Evolutionary conservation across 2,329 filamentous ascomycete genomes (phyloP).

Genomic region (Colletotrichum cuscutae): DNA sequence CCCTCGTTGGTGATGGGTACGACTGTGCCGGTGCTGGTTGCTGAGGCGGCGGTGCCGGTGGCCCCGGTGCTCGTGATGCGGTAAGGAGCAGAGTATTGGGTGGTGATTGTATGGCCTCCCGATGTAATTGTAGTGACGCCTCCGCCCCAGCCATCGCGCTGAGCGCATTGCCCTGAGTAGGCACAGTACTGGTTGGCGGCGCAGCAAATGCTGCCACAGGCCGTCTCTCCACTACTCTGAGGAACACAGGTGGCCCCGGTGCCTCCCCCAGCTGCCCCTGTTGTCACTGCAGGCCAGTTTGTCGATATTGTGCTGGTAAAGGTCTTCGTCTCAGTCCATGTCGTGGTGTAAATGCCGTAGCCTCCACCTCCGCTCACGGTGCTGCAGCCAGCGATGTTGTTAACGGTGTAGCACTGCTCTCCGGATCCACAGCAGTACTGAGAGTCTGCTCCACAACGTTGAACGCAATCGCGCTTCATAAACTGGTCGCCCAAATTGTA

Average conservation of each 20-base stretch:
- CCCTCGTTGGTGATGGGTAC: conserved; percentile 44
- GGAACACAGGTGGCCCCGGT: conserved; percentile 60
- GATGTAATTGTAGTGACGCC: conserved; percentile 55
- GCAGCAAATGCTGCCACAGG: conserved; percentile 78
- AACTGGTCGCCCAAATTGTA: conserved; percentile 61
- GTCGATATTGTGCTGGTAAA: conserved; percentile 68
- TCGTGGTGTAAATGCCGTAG: conserved; percentile 60
- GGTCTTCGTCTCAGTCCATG: conserved; percentile 70
- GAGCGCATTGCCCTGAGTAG: conserved; percentile 65
- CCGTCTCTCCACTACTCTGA: conserved; percentile 61
- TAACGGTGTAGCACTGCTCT: conserved; percentile 62
- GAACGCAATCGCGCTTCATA: conserved; percentile 59
- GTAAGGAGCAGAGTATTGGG: conserved; percentile 61
- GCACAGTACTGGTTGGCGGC: conserved; percentile 75
- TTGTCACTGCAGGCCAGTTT: conserved; percentile 56
- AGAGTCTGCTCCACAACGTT: conserved; percentile 65
- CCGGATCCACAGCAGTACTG: conserved; percentile 64
- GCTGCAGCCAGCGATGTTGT: conserved; percentile 61
- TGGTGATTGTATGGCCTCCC: conserved; percentile 60
- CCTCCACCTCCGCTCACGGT: conserved; percentile 45
- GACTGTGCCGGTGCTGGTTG: conserved; percentile 64
- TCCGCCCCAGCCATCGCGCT: conserved; percentile 46
- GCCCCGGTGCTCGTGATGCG: conserved; percentile 65
- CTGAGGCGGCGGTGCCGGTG: conserved; percentile 63
- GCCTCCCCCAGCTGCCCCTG: conserved; percentile 42